Percentiles rank a stretch among this genome's conserved stretches.
These are phyloP conservation scores for Trematosphaeria pertusa DNA, from an alignment of 2,329 filamentous ascomycete genomes.

Conservation along the genomic window DNA sequence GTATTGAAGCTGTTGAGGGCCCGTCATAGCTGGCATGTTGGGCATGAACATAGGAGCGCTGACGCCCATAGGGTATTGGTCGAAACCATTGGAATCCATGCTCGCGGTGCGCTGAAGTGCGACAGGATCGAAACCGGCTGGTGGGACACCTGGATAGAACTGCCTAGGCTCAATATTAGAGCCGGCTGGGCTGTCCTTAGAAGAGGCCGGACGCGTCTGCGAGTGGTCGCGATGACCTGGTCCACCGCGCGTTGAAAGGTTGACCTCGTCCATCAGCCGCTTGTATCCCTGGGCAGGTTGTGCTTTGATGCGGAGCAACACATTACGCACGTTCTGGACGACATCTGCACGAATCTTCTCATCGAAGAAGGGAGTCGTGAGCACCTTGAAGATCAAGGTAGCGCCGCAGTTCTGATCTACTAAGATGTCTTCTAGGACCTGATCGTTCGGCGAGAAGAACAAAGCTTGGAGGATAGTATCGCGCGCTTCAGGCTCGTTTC, in stretches of 20 bases:
- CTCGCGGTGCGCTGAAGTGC: constrained; percentile 55
- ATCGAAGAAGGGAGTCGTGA: constrained; percentile 97
- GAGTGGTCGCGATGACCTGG: constrained; percentile 41
- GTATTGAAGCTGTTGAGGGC: constrained; percentile 63
- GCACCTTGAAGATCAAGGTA: constrained; percentile 96
- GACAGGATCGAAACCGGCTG: constrained; percentile 50
- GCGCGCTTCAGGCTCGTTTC: constrained; percentile 89
- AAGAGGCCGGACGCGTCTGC: constrained; percentile 44
- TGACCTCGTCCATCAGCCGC: constrained; percentile 97
- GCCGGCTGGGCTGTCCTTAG: constrained; percentile 41
- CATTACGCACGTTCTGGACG: constrained; percentile 88
- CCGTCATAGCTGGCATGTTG: constrained; percentile 50
- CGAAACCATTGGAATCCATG: constrained; percentile 58
- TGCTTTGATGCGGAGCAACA: constrained; percentile 88
- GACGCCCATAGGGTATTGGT: constrained; percentile 51
- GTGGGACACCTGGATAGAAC: constrained; percentile 45
- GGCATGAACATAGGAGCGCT: constrained; percentile 44
- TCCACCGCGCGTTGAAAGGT: constrained; percentile 69
- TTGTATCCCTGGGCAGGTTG: constrained; percentile 97
- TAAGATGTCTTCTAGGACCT: constrained; percentile 86
- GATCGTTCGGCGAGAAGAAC: constrained; percentile 89
- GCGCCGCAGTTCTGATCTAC: constrained; percentile 91
- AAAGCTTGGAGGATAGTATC: constrained; percentile 89
- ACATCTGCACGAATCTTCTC: constrained; percentile 88
- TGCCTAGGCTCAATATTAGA: constrained; percentile 41